A percentile compares a stretch with the other conserved stretches of the same genome.
Conservation (phyloP, 192 early-diverging fungal species). For the Geranomyces michiganensis region DNA sequence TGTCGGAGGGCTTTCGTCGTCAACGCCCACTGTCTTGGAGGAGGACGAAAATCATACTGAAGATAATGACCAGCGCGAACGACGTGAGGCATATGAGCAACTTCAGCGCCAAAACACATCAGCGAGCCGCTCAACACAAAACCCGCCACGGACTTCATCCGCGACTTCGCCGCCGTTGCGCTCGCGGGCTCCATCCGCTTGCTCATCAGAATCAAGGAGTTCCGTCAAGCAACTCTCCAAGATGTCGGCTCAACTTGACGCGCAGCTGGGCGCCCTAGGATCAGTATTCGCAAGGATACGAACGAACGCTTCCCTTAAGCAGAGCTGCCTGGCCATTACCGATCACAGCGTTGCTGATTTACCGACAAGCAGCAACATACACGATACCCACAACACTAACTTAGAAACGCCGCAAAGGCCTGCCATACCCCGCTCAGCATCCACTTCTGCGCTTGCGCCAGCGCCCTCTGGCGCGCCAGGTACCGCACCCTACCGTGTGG, state of each 20-base stretch:
- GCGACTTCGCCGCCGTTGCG: too few species aligned
- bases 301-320: not conserved
- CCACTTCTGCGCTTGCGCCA: too few species aligned
- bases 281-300: not conserved
- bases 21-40: too few species aligned
- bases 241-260: constrained; percentile 1
- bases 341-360: not conserved
- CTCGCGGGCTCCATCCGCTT: too few species aligned
- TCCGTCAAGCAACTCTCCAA: not conserved
- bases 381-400: not conserved
- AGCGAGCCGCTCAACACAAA: too few species aligned
- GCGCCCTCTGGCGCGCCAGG: not conserved
- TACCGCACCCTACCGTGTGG: not conserved
- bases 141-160: too few species aligned
- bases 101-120: too few species aligned
- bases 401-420: not conserved
- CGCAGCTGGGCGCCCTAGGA: constrained; percentile 1
- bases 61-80: too few species aligned
- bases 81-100: too few species aligned
- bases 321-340: not conserved
- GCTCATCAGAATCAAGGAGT: too few species aligned
- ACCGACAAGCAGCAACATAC: not conserved
- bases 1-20: too few species aligned
- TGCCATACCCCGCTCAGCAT: not conserved
- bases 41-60: too few species aligned